Conservation (phyloP, 2,329 filamentous ascomycete genomes). For the Xylariomycetidae sp. region DNA sequence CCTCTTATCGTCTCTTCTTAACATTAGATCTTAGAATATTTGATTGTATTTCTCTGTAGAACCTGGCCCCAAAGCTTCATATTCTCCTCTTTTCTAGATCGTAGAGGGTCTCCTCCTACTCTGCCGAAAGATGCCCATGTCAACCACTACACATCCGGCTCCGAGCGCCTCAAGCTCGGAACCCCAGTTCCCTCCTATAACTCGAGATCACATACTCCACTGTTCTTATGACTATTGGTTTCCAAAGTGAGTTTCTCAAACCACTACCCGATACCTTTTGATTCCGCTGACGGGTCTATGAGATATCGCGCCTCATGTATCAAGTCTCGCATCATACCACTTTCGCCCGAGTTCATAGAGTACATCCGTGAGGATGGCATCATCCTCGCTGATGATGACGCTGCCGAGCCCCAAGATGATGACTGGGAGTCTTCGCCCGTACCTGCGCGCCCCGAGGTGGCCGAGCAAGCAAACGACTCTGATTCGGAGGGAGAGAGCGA, state of each 20-base stretch:
- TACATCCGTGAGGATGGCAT: constrained; percentile 94
- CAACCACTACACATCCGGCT: constrained; percentile 17
- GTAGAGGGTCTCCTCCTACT: too few relatives aligned
- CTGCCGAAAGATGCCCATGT: constrained; percentile 23
- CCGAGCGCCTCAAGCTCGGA: constrained; percentile 13
- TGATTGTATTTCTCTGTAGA: too few relatives aligned
- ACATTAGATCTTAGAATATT: too few relatives aligned
- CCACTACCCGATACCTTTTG: too few relatives aligned
- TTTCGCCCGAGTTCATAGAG: constrained; percentile 69
- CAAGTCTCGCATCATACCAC: constrained; percentile 78
- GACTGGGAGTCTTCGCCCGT: constrained; percentile 45
- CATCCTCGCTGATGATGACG: constrained; percentile 69
- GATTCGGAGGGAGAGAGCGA: too few relatives aligned
- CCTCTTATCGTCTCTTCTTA: too few relatives aligned
- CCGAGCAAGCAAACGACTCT: constrained; percentile 42
- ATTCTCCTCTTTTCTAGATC: too few relatives aligned
- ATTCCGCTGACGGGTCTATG: not conserved
- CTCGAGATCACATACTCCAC: constrained; percentile 81
- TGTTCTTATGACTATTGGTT: constrained; percentile 96
- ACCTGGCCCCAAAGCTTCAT: too few relatives aligned
- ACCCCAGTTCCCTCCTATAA: constrained; percentile 69
- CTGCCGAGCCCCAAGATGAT: constrained; percentile 52
- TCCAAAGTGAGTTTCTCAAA: constrained; percentile 63
- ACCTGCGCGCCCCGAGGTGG: constrained; percentile 25
- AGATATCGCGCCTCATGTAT: constrained; percentile 78